Base-by-base conservation (phyloP, 1,139 yeast species). In the Williopsis jadinii region DNA sequence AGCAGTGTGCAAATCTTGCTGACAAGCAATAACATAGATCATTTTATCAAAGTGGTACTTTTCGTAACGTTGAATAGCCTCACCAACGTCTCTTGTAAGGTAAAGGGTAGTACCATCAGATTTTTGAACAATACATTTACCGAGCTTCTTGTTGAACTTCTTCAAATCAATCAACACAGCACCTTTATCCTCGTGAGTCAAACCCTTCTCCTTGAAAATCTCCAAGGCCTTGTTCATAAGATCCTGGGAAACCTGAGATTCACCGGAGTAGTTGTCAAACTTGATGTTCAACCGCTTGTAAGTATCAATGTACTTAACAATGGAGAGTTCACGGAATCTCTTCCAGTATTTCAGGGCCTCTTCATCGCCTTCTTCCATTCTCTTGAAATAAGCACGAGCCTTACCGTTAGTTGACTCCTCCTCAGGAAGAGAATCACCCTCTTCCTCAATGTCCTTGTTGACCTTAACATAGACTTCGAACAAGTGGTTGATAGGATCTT, bases 1-100 rank as follows among this genome's bases (percentile, higher is more conserved):
- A 41, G 94, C 92, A 50, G 78, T 72, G 61, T 92, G 97, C 56
- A 94, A 77, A 64, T 92, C 98, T 70, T 92, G 99, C 68, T 92
- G 99, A 42, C 84, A 69, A 13, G 98, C 98, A 67, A 90, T 81
- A 47, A 92, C 97, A 60, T 92, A 92, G 52, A 92, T 79, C 95
- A 88, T 84, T 71, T 90, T 90, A 68, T 90, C 97, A 59, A 92
- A 94, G 48, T 88, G 71, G 69, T 83, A 86, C 54, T 73, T 76
- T 45, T 84, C 80, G 61, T 86, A 75, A 72, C 99, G 90, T 58
- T 84, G 86, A 59, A 83, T 81, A 43, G 98, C 98, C 59, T 92
- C 97, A 58, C 98, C 97, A 46, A 94, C 86, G 66, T 94, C 99
- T 71, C 99, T 83, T 48, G 97, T 90, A 56, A 94, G 69, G 64